These are phyloP conservation scores for Phaffia rhodozyma DNA, from an alignment of 1,284 basidiomycete genomes.

Conservation along the genomic window DNA sequence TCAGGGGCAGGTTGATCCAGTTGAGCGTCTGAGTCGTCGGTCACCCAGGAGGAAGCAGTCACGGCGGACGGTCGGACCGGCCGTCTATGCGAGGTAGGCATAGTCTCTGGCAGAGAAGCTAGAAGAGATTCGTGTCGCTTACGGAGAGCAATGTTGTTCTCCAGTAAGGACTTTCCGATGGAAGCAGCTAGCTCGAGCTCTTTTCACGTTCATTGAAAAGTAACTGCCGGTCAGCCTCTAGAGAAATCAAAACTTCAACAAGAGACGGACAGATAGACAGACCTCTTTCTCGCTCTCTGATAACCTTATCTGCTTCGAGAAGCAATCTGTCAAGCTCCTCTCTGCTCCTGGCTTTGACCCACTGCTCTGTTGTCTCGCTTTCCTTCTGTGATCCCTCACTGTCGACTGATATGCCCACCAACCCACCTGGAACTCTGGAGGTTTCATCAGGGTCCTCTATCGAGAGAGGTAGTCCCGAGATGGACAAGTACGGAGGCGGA, in stretches of 20 bases:
- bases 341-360: constrained; percentile 19
- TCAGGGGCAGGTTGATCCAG: constrained; percentile 22
- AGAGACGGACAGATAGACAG: constrained; percentile 25
- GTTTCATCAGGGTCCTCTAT: too few species aligned
- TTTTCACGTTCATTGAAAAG: constrained; percentile 25
- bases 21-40: constrained; percentile 4
- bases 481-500: too few species aligned
- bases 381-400: too few species aligned
- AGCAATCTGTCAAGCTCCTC: constrained; percentile 24
- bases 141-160: constrained; percentile 55
- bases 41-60: constrained; percentile 7
- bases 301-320: constrained; percentile 40
- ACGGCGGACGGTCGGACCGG: not conserved
- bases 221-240: too few species aligned
- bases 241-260: too few species aligned
- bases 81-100: constrained; percentile 24
- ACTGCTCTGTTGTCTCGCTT: constrained; percentile 3
- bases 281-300: constrained; percentile 64
- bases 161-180: constrained; percentile 53
- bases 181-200: constrained; percentile 57
- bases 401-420: too few species aligned
- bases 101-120: constrained; percentile 44
- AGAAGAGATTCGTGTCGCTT: constrained; percentile 54
- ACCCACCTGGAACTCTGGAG: too few species aligned
- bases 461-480: too few species aligned